Evolutionary conservation across 2,329 filamentous ascomycete species (phyloP), one percentile per base, ranked within the genome.

Genomic region (Aureobasidium musti): DNA sequence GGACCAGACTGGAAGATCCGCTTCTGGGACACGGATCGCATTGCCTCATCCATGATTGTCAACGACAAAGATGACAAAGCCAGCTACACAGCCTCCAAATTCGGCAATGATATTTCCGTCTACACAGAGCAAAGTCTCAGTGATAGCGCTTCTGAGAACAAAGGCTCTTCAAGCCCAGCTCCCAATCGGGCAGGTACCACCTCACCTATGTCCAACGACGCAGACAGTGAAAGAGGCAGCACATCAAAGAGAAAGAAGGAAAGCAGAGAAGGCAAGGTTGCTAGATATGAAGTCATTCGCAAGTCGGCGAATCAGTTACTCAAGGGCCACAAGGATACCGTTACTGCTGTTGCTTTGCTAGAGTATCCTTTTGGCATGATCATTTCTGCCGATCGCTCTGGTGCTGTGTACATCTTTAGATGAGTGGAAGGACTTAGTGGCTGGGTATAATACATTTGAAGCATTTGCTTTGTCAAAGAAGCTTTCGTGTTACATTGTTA

Each of bases 321-420:
- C 67, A 90, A 88, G 75, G 91, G 89, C 67, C 95, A 99, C 79
- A 78, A 97, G 73, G 95, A 99, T 78, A 88, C 88, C 3, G 88
- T 99, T 67, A 85, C 91, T 73, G 94, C 98, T 79, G 88, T 97
- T 71, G 90, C 90, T n/a, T 80, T 98, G 74, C 78, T 99, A 71
- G 92, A 97, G 80, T 83, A 86, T 70, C 95, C 95, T 28, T 97
- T 96, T 77, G 90, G 90, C 5, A 97, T 98, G 91, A 90, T 93
- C 39, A 83, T 98, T 59, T 96, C 91, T 71, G 93, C 90, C 64
- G 95, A 99, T 81, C 84, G 94, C 72, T 91, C 89, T 45, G 95
- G 95, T 0, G 89, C 94, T 76, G 87, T 98, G 53, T 96, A 95
- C 82, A 88, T 97, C 63, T 96, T 87, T 76, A 23, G 61, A 45